These are phyloP conservation scores for Agarophyton chilense DNA, from an alignment of 23 red algal genomes.

Conservation along the genomic window DNA sequence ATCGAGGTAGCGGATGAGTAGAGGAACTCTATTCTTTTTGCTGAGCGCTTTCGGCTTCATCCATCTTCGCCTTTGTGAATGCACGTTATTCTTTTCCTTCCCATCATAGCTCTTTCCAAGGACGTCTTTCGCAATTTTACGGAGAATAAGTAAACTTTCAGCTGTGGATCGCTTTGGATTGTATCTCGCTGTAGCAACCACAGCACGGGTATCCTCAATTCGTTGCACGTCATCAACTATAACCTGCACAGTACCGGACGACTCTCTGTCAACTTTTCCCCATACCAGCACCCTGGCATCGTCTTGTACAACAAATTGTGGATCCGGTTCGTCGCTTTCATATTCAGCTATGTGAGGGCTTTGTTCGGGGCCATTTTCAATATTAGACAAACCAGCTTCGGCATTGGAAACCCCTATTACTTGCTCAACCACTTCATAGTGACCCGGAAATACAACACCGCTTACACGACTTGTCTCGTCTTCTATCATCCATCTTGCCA, in stretches of 20 bases:
- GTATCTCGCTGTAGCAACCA: conserved; percentile 47
- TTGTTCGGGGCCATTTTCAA: neutral
- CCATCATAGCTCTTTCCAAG: neutral
- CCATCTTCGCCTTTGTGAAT: conserved; percentile 23
- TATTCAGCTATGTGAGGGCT: neutral
- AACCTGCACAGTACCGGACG: conserved; percentile 57
- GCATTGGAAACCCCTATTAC: neutral
- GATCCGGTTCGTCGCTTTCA: neutral
- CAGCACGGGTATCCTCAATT: conserved; percentile 29
- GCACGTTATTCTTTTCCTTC: neutral
- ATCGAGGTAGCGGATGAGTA: conserved; percentile 42
- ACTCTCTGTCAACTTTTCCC: conserved; percentile 76
- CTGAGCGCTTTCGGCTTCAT: conserved; percentile 15
- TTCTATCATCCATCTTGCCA: conserved; percentile 55
- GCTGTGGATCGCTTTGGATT: conserved; percentile 15
- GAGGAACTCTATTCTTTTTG: conserved; percentile 45
- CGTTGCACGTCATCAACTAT: conserved; percentile 78
- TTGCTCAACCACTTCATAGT: conserved; percentile 51
- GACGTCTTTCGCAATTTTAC: conserved; percentile 11
- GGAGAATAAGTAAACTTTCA: conserved; percentile 8
- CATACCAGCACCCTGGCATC: conserved; percentile 73
- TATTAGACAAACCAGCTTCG: neutral
- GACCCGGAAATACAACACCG: conserved; percentile 53
- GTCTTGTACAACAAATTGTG: conserved; percentile 37
- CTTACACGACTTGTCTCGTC: conserved; percentile 37